Base-by-base conservation (phyloP, 345 rosid species). In the Combretum micranthum region DNA sequence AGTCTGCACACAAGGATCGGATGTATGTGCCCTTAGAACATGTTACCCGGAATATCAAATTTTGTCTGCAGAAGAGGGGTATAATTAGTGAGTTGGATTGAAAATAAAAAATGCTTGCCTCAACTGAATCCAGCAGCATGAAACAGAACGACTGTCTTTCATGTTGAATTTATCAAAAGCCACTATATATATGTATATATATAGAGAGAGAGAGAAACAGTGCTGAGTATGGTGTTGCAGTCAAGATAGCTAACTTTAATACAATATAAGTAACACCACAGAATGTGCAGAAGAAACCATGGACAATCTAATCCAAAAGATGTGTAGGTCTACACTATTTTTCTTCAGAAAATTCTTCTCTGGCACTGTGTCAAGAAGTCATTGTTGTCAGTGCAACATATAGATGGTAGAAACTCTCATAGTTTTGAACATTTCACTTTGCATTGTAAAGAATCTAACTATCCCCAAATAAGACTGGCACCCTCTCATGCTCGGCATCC, bases 11-110 rank as follows among this genome's bases (percentile, higher is more conserved):
- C 14, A 93, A 74, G 4, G 97, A 93, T 20, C 96, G 88, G 69
- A 93, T 85, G 74, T 93, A 89, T 10, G 99, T 87, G 63, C 97
- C 97, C 75, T 89, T 86, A 0, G 97, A 89, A 79, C 96, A 86
- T 42, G 81, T 64, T 62, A 87, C 96, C 56, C 88, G 84, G 69
- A 93, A 83, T 59, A 89, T 79, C 70, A 87, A 75, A 75, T 89
- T 85, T 75, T 93, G 97, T 64, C 98, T 92, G 87, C 78, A 77
- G 68, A 39, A 32, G 39, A 32, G 39, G 9, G 9, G 39, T 9
- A 5, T 5, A 32, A 32, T 4, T 32, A 5, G 39, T 32, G 39
- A 32, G 39, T 32, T 32, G 39, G 42, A 59, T 51, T 56, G 53
- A 19, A 66, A 53, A 14, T n/a, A 15, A 18, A 53, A 20, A 45